These are phyloP conservation scores for Kalmanozyma brasiliensis DNA, from an alignment of 1,284 basidiomycete species.

Conservation along the genomic window DNA sequence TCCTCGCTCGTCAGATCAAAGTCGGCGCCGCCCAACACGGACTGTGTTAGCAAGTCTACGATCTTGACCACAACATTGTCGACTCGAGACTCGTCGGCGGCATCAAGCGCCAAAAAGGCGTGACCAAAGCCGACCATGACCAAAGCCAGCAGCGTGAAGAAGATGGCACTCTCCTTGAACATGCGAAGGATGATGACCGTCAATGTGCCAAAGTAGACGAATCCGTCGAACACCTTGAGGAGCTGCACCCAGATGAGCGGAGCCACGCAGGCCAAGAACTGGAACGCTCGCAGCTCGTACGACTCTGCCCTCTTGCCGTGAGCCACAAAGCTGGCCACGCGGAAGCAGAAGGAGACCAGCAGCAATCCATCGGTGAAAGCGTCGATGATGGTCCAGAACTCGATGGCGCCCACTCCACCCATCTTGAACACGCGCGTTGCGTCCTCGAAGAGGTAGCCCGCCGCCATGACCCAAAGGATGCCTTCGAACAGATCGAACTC, in stretches of 20 bases:
- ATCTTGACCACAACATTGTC: slow-evolving; percentile 74
- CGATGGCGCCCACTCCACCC: slow-evolving; percentile 52
- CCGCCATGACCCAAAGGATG: slow-evolving; percentile 55
- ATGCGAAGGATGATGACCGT: slow-evolving; percentile 73
- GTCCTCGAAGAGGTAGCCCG: slow-evolving; percentile 59
- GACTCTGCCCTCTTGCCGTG: slow-evolving; percentile 30
- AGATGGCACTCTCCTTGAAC: slow-evolving; percentile 82
- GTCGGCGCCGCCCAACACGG: slow-evolving; percentile 73
- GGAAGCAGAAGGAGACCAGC: slow-evolving; percentile 46
- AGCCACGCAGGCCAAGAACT: slow-evolving; percentile 57
- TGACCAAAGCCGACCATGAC: slow-evolving; percentile 86
- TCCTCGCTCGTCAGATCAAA: slow-evolving; percentile 49
- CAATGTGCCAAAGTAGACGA: slow-evolving; percentile 71
- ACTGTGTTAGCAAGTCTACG: slow-evolving; percentile 80
- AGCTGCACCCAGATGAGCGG: slow-evolving; percentile 62
- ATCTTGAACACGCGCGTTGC: slow-evolving; percentile 58
- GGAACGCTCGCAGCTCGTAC: slow-evolving; percentile 57
- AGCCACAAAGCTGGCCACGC: slow-evolving; percentile 48
- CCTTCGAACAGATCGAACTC: slow-evolving; percentile 49
- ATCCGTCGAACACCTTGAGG: slow-evolving; percentile 52
- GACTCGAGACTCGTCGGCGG: slow-evolving; percentile 79
- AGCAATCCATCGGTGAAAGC: slow-evolving; percentile 53
- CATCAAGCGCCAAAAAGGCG: slow-evolving; percentile 87
- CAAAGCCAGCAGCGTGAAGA: slow-evolving; percentile 75
- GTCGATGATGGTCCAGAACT: slow-evolving; percentile 60